phyloP scores from a whole-genome alignment of 192 early-diverging fungal species.

The Umbelopsis ramanniana region DNA sequence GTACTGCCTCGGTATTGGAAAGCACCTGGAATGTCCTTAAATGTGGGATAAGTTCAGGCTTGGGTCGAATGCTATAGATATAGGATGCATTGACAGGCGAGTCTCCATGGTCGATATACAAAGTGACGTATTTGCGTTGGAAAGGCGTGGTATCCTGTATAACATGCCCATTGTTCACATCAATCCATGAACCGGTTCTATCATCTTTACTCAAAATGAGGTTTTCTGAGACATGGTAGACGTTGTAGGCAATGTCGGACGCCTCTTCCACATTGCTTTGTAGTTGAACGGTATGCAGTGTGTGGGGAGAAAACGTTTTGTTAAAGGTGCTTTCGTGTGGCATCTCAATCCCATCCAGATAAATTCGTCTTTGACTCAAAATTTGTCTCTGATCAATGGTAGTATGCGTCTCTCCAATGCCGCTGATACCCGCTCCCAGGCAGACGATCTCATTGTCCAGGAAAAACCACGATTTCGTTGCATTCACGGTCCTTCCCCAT shows the following conservation, averaged over 20 bases:
- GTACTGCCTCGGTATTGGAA: background rate
- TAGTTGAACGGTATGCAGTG: background rate
- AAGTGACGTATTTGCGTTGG: background rate
- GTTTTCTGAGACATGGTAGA: background rate
- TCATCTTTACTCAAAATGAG: background rate
- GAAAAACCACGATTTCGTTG: conserved; percentile 9
- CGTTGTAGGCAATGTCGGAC: background rate
- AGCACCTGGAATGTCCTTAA: background rate
- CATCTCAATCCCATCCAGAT: background rate
- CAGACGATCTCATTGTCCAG: conserved; percentile 8
- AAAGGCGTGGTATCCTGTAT: conserved; percentile 9
- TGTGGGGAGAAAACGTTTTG: background rate
- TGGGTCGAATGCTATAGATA: conserved; percentile 2
- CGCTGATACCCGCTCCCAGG: background rate
- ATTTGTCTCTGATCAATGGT: conserved; percentile 11
- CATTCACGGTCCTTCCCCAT: background rate
- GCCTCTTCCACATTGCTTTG: conserved; percentile 8
- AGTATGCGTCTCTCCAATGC: background rate
- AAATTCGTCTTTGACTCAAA: background rate
- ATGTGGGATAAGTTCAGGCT: background rate
- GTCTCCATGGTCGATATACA: background rate
- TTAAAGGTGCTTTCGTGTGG: background rate
- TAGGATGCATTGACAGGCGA: conserved; percentile 13
- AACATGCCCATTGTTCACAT: conserved; percentile 16
- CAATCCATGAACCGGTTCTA: conserved; percentile 1